Evolutionary conservation across 2,329 filamentous ascomycete genomes (phyloP), one percentile per base, ranked within the genome.

Genomic region (Magnaporthales sp.): DNA sequence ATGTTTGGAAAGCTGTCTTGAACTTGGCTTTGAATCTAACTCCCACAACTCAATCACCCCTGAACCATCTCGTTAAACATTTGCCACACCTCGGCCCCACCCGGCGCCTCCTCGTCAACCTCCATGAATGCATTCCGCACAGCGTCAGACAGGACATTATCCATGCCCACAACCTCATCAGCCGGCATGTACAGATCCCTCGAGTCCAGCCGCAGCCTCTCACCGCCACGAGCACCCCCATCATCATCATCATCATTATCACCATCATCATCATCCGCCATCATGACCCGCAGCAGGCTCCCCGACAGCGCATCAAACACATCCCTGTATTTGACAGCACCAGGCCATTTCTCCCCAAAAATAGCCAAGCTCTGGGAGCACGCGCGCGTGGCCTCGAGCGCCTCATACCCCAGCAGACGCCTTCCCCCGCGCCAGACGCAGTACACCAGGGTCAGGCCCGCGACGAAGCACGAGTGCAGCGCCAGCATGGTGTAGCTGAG

Each of bases 401-500:
- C 69, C 31, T 74, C 71, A 32, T 71, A 73, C 0, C 69, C 69
- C 51, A 73, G 73, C 26, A 74, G 68, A 0, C 66, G 56, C 1
- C 65, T 64, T 22, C 62, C 62, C 58, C 72, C 69, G 9, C 71
- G 64, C 74, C 73, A 75, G 3, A 74, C 61, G 62, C 73, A 74
- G 68, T 74, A 75, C 2, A 74, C 68, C 0, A 74, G 66, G 0
- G 73, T 75, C 29, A 75, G 66, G 0, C 73, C 74, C 0, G 73
- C 74, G 1, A 75, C 70, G 61, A 76, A 75, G 58, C 72, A 73
- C 10, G 70, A 72, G 66, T 75, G 74, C 13, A 76, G 68, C 0
- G 74, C 72, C 51, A 70, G 71, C 68, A 74, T 71, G 13, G 74
- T 74, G 67, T 74, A 75, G 62, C 70, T 73, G 7, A 75, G 69